These are phyloP conservation scores for Aspergillus sp. DNA, from an alignment of 2,329 filamentous ascomycete genomes.

Conservation along the genomic window DNA sequence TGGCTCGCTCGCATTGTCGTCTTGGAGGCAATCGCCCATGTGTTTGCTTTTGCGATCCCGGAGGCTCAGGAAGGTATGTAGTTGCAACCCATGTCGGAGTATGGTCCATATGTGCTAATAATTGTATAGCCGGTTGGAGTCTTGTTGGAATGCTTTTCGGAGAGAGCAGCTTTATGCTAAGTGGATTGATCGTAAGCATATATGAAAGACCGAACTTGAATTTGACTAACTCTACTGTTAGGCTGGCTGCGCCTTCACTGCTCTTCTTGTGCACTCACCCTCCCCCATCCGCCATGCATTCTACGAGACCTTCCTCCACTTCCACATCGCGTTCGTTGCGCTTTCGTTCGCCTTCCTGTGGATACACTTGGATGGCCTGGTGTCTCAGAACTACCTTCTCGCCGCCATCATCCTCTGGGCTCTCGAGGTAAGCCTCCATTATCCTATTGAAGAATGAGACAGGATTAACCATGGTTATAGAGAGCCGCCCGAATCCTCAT, in stretches of 20 bases:
- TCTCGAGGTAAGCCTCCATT: conserved; percentile 53
- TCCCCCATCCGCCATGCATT: conserved; percentile 89
- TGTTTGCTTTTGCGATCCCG: conserved; percentile 72
- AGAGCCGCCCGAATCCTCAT: conserved; percentile 64
- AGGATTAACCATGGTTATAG: conserved; percentile 22
- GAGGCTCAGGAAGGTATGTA: conserved; percentile 51
- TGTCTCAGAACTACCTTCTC: conserved; percentile 74
- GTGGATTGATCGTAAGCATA: conserved; percentile 48
- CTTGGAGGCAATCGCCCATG: conserved; percentile 69
- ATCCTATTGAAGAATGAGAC: not conserved
- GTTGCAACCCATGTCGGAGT: not conserved
- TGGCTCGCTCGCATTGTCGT: conserved; percentile 76
- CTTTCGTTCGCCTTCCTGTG: conserved; percentile 71
- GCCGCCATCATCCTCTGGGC: conserved; percentile 76
- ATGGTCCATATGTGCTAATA: conserved; percentile 46
- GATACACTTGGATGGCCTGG: conserved; percentile 72
- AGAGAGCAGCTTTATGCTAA: conserved; percentile 38
- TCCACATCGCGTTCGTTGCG: conserved; percentile 76
- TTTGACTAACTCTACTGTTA: conserved; percentile 22
- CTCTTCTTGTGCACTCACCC: conserved; percentile 69
- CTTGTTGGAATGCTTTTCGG: conserved; percentile 33
- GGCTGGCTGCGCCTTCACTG: conserved; percentile 58
- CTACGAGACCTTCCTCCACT: conserved; percentile 92
- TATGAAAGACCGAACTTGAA: not conserved
- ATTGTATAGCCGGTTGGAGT: conserved; percentile 47